Conservation (phyloP, 2,329 filamentous ascomycete genomes). For the Diaporthe humulicola region DNA sequence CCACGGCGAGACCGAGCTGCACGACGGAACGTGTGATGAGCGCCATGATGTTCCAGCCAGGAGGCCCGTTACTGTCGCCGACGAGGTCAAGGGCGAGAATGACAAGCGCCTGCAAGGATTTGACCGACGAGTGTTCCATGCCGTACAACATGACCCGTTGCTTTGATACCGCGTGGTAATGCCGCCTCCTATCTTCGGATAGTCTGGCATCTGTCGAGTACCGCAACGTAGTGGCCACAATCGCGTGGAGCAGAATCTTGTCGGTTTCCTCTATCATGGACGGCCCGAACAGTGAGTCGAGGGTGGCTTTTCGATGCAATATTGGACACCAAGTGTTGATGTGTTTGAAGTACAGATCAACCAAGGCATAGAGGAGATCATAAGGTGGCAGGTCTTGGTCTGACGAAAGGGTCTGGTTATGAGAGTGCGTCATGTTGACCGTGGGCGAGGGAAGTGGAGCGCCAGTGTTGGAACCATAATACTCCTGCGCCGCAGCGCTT, state of each 20-base stretch:
- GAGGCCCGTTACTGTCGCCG: constrained; percentile 89
- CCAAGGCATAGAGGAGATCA: constrained; percentile 78
- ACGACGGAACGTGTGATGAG: constrained; percentile 91
- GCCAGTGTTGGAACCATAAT: constrained; percentile 55
- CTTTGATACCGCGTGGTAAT: constrained; percentile 86
- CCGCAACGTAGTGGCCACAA: constrained; percentile 87
- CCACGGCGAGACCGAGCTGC: constrained; percentile 86
- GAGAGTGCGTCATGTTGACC: constrained; percentile 64
- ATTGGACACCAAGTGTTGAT: constrained; percentile 91
- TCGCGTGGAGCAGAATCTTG: constrained; percentile 85
- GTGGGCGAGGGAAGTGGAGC: constrained; percentile 69
- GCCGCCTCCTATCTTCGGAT: constrained; percentile 77
- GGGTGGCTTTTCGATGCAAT: constrained; percentile 84
- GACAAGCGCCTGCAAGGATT: constrained; percentile 87
- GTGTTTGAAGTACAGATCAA: constrained; percentile 84
- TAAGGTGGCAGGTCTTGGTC: constrained; percentile 82
- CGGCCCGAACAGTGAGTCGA: constrained; percentile 85
- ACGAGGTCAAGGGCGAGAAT: constrained; percentile 88
- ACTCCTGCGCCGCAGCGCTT: constrained; percentile 61
- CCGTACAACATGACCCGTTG: constrained; percentile 89
- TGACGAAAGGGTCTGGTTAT: constrained; percentile 53
- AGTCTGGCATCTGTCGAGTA: constrained; percentile 84
- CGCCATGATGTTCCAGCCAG: constrained; percentile 92
- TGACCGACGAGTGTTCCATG: constrained; percentile 90
- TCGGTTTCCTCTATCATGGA: constrained; percentile 84